These are phyloP conservation scores for Ajuga reptans DNA, from an alignment of 305 asterid genomes.

Conservation along the genomic window DNA sequence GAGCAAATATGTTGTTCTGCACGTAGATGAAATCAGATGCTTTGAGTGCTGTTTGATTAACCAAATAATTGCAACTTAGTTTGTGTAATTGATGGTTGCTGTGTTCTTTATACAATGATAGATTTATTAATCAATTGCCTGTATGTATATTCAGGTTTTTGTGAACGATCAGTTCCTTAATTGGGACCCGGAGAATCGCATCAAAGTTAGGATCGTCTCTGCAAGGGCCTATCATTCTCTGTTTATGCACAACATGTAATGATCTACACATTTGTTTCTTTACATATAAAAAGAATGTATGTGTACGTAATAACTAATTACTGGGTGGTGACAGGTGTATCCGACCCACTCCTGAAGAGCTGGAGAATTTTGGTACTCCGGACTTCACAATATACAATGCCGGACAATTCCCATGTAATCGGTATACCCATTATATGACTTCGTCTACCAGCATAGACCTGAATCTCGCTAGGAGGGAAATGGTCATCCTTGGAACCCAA, in stretches of 20 bases:
- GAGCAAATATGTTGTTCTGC: not conserved
- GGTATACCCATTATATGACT: slow-evolving; percentile 92
- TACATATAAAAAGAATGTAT: not conserved
- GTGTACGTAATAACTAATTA: not conserved
- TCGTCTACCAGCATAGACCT: slow-evolving; percentile 91
- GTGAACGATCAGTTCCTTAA: slow-evolving; percentile 93
- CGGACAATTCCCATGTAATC: slow-evolving; percentile 88
- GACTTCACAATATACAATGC: slow-evolving; percentile 97
- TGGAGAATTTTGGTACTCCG: slow-evolving; percentile 82
- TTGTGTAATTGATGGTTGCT: not conserved
- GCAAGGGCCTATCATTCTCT: slow-evolving; percentile 96
- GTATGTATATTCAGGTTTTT: slow-evolving; percentile 43
- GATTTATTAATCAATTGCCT: not conserved
- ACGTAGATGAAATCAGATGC: not conserved
- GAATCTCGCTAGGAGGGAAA: slow-evolving; percentile 80
- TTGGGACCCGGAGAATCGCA: slow-evolving; percentile 83
- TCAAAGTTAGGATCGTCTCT: slow-evolving; percentile 90
- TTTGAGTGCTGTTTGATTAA: not conserved
- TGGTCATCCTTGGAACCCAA: slow-evolving; percentile 94
- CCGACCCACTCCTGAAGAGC: slow-evolving; percentile 87
- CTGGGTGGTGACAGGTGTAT: slow-evolving; percentile 70
- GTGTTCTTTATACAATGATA: not conserved
- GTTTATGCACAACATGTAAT: slow-evolving; percentile 96
- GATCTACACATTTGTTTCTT: not conserved
- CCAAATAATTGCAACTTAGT: not conserved